Evolutionary conservation across 1,139 yeast species (phyloP).

Genomic region (Chernovozyma sophiae-reginae): DNA sequence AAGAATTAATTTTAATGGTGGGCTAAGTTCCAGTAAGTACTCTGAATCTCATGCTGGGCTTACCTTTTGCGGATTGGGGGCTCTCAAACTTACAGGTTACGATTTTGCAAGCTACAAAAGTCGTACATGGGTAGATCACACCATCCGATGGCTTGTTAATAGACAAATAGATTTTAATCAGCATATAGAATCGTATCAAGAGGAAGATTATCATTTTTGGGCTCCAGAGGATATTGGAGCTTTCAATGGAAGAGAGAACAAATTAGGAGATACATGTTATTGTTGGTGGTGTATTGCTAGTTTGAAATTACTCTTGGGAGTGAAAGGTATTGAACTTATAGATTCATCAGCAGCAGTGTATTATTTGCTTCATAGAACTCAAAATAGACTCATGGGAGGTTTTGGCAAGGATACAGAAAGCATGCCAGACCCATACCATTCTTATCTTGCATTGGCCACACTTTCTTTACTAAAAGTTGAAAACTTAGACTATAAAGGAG

Average conservation of each 20-base stretch:
- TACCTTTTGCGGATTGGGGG: slow-evolving; percentile 79
- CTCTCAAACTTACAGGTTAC: slow-evolving; percentile 45
- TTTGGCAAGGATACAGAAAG: slow-evolving; percentile 65
- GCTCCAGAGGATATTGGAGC: slow-evolving; percentile 62
- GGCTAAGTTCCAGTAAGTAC: slow-evolving; percentile 34
- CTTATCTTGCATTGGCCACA: slow-evolving; percentile 58
- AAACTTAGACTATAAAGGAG: slow-evolving; percentile 9
- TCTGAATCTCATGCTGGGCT: slow-evolving; percentile 86
- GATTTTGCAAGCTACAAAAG: slow-evolving; percentile 10
- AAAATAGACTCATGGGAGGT: slow-evolving; percentile 70
- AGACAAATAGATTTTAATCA: slow-evolving; percentile 52
- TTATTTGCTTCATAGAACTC: slow-evolving; percentile 59
- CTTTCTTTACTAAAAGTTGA: slow-evolving; percentile 40
- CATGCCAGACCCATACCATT: slow-evolving; percentile 68
- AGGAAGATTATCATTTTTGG: slow-evolving; percentile 29
- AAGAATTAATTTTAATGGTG: slow-evolving; percentile 61
- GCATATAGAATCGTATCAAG: slow-evolving; percentile 14
- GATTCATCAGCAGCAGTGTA: slow-evolving; percentile 32
- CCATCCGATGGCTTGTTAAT: slow-evolving; percentile 57
- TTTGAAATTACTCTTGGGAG: slow-evolving; percentile 37
- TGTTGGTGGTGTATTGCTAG: slow-evolving; percentile 83
- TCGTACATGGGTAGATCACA: slow-evolving; percentile 27
- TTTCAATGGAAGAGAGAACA: slow-evolving; percentile 84
- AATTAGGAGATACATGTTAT: slow-evolving; percentile 86
- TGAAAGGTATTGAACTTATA: slow-evolving; percentile 23